Percentiles rank a stretch among this genome's conserved stretches.
These are phyloP conservation scores for Xanthoparmelia taractica DNA, from an alignment of 495 filamentous ascomycete genomes.

Conservation along the genomic window DNA sequence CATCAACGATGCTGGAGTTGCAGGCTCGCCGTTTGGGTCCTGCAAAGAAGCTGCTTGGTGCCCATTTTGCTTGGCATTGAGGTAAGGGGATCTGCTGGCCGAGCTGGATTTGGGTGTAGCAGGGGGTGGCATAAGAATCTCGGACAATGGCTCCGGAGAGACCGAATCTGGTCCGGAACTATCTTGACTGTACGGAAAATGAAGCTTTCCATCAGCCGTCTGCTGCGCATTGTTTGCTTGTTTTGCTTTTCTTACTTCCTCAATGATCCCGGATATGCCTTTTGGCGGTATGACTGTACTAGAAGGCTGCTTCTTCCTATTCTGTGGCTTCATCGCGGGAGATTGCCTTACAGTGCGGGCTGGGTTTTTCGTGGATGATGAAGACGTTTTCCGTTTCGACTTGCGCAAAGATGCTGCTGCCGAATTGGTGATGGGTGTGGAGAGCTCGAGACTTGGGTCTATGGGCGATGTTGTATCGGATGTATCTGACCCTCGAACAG, in stretches of 20 bases:
- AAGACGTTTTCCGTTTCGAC: slow-evolving; percentile 31
- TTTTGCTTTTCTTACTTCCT: slow-evolving; percentile 30
- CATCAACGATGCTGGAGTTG: slow-evolving; percentile 83
- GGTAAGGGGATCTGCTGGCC: slow-evolving; percentile 46
- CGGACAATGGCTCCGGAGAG: slow-evolving; percentile 61
- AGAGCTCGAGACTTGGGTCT: slow-evolving; percentile 39
- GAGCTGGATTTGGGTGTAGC: slow-evolving; percentile 46
- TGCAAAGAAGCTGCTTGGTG: slow-evolving; percentile 17
- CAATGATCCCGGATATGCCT: slow-evolving; percentile 43
- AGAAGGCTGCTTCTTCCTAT: slow-evolving; percentile 47
- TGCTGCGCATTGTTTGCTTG: slow-evolving; percentile 29
- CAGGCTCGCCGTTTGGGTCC: slow-evolving; percentile 42
- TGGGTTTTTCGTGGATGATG: slow-evolving; percentile 36
- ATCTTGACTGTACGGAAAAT: slow-evolving; percentile 44
- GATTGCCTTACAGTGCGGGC: slow-evolving; percentile 60
- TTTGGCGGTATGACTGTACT: slow-evolving; percentile 51
- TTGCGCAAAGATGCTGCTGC: slow-evolving; percentile 33
- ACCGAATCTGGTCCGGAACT: slow-evolving; percentile 61
- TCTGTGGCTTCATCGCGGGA: slow-evolving; percentile 72
- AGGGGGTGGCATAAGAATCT: slow-evolving; percentile 65
- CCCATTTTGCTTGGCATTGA: slow-evolving; percentile 36
- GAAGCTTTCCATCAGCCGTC: slow-evolving; percentile 33
- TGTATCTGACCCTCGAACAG: slow-evolving; percentile 32
- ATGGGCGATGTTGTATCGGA: slow-evolving; percentile 40
- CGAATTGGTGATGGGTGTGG: slow-evolving; percentile 33